Base-by-base conservation (phyloP, 148 eudicot species). In the Chenopodium suecicum region DNA sequence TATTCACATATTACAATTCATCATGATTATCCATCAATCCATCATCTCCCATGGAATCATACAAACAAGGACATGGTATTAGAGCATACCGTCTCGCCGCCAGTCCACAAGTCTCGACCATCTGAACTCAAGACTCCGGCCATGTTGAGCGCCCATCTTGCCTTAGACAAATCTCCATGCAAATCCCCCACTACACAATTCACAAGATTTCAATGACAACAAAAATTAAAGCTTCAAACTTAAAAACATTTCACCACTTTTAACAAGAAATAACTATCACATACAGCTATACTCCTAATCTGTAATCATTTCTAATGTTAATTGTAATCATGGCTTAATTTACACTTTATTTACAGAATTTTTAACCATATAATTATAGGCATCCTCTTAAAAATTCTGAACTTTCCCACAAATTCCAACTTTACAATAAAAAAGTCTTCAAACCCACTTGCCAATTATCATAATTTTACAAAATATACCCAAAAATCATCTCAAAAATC, bases 121-220 rank as follows among this genome's bases (percentile, higher is more conserved):
- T 91, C 93, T 44, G 92, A 87, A 89, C 92, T 90, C 81, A 95
- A 86, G 76, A 95, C 93, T 65, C 98, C 98, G 82, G 98, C 98
- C 87, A 93, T 85, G 89, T 89, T 90, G 56, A 95, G 98, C 22
- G 98, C 98, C 87, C 80, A 83, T 82, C 91, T 92, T 29, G 98
- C 96, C 86, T 95, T 92, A 65, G 88, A 84, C 64, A 95, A 88
- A 90, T 95, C 98, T 77, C 98, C 98, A 87, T 95, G 98, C 89
- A 95, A 82, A 84, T 95, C 98, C 29, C 98, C 98, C 78, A 95
- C 98, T 95, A 80, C 27, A 78, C 70, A 82, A 84, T 44, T 9
- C 52, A 9, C 52, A 48, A 48, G 2, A 48, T 48, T 48, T 48
- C 44, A 41, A 41, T 41, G 7, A 41, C 44, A 41, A 41, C 44